Evolutionary conservation across 768 basidiomycete genomes (phyloP).

Genomic region (Hygrophorus pudorinus): DNA sequence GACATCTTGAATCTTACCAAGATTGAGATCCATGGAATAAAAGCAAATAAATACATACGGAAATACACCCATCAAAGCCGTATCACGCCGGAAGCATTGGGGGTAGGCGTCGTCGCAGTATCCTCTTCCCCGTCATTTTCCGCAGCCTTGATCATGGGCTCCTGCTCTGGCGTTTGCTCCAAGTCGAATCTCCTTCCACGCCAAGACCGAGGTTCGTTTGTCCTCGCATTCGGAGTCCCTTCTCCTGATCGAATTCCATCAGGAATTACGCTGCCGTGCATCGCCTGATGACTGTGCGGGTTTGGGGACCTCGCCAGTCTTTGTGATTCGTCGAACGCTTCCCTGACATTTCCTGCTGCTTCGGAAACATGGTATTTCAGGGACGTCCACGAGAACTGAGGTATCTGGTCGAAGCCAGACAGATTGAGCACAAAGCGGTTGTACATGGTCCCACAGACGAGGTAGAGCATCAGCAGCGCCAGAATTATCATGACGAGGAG

Average conservation of each 20-base stretch:
- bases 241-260: constrained; percentile 1
- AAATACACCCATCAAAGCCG: constrained; percentile 3
- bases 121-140: constrained; percentile 16
- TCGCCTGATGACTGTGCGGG: constrained; percentile 12
- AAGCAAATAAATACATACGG: too few relatives aligned
- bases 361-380: constrained; percentile 38
- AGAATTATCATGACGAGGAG: constrained; percentile 54
- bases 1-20: too few relatives aligned
- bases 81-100: constrained; percentile 3
- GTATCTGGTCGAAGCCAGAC: constrained; percentile 65
- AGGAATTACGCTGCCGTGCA: constrained; percentile 2
- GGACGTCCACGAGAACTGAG: constrained; percentile 46
- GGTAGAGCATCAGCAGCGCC: constrained; percentile 50
- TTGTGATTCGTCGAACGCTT: constrained; percentile 22
- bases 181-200: constrained; percentile 9
- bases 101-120: constrained; percentile 1
- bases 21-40: too few relatives aligned
- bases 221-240: constrained; percentile 7
- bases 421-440: constrained; percentile 68
- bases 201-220: constrained; percentile 6
- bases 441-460: constrained; percentile 63
- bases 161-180: constrained; percentile 17
- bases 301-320: constrained; percentile 11
- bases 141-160: constrained; percentile 27
- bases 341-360: constrained; percentile 31